Evolutionary conservation across 2,329 filamentous ascomycete species (phyloP), one percentile per base, ranked within the genome.

Genomic region (Verticillium isaacii): DNA sequence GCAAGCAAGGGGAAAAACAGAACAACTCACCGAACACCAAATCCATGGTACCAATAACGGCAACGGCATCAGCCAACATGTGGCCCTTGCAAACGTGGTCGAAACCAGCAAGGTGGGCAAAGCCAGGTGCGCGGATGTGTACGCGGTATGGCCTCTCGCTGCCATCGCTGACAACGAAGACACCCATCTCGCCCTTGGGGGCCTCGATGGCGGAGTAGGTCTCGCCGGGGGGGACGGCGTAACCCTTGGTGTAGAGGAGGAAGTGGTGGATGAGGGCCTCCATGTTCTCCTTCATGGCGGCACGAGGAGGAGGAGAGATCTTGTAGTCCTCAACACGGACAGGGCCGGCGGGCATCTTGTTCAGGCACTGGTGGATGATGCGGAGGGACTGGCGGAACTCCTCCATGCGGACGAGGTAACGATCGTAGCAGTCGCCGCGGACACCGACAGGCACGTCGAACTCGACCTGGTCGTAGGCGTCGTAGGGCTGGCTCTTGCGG

Each of bases 211-310:
- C 94, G 56, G 90, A 93, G 84, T 99, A 99, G 6, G 95, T 99
- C 84, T 99, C 95, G 66, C 95, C 96, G 8, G 96, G 95, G 54
- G 95, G 95, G 4, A 99, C 95, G 55, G 92, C 86, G 79, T 99
- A 99, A 63, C 95, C 95, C 86, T 99, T 99, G 77, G 93, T 98
- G 83, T 94, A 99, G 60, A 99, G 88, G 68, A 99, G 81, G 85
- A 99, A 99, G 83, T 99, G 95, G 82, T 99, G 95, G 75, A 99
- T 99, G 54, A 99, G 86, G 45, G 95, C 93, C 82, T 99, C 95
- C 96, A 99, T 99, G 83, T 99, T 99, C 87, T 99, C 95, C 86
- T 99, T 99, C 95, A 99, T 99, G 72, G 95, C 95, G 55, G 92
- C 85, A 73, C 95, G 89, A n/a, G 95, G 96, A 65, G 95, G 95